Evolutionary conservation across 805 yeast species (phyloP).

Genomic region (Starmerella floricola): DNA sequence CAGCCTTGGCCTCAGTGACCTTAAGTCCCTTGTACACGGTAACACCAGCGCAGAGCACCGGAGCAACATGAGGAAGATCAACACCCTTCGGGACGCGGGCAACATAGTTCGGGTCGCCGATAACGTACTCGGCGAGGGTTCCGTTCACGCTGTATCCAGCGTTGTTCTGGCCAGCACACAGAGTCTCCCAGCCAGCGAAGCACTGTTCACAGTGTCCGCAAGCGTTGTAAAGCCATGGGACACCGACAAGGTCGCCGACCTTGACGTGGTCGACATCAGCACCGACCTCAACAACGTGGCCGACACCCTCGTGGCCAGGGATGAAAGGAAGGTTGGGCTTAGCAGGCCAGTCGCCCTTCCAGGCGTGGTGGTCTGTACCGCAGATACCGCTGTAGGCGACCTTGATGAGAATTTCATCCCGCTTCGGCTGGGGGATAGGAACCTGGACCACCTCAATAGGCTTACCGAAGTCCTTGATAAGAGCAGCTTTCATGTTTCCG

Average conservation of each 20-base stretch:
- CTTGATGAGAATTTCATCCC: constrained; percentile 67
- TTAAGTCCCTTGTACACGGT: constrained; percentile 84
- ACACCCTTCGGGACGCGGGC: constrained; percentile 64
- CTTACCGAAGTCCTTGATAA: constrained; percentile 56
- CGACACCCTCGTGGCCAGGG: constrained; percentile 88
- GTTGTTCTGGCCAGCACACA: constrained; percentile 55
- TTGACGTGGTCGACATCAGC: constrained; percentile 55
- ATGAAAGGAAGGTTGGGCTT: constrained; percentile 62
- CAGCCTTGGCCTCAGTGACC: constrained; percentile 57
- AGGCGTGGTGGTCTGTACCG: constrained; percentile 88
- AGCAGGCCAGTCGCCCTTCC: constrained; percentile 90
- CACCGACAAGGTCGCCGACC: constrained; percentile 70
- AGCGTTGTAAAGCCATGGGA: constrained; percentile 73
- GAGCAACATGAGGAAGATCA: constrained; percentile 65
- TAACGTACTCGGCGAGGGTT: constrained; percentile 80
- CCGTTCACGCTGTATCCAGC: constrained; percentile 88
- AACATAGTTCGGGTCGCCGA: constrained; percentile 80
- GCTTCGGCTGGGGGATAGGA: constrained; percentile 67
- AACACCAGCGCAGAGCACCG: constrained; percentile 83
- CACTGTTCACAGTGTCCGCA: constrained; percentile 71
- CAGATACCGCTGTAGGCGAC: constrained; percentile 85
- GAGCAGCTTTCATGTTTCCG: constrained; percentile 42
- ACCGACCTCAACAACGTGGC: constrained; percentile 70
- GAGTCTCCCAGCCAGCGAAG: constrained; percentile 51
- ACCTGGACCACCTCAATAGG: constrained; percentile 55